Evolutionary conservation across 192 early-diverging fungal species (phyloP), one percentile per base, ranked within the genome.

Genomic region (Obelidium mucronatum): DNA sequence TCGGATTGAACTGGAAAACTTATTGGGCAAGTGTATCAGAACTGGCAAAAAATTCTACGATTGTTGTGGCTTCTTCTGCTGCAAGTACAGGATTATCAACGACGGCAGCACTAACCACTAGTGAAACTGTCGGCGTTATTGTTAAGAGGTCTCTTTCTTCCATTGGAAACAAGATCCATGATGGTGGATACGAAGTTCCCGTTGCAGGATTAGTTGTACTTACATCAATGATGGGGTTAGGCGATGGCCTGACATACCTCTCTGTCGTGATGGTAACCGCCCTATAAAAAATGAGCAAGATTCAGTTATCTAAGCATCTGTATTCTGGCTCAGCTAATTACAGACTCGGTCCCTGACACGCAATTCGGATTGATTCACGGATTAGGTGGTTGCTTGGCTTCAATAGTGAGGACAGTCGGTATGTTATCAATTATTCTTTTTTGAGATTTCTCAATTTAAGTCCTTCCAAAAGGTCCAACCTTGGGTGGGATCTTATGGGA

Each of bases 281-380:
- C n/a, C n/a, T n/a, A n/a, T n/a, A n/a, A n/a, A n/a, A n/a, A n/a
- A n/a, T n/a, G n/a, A n/a, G n/a, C n/a, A n/a, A n/a, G n/a, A n/a
- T n/a, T 17, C 33, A 11, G 33, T 28, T 17, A 15, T 35, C 17
- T 31, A 31, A 28, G 6, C 63, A 37, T 37, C 39, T 37, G 11
- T 65, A 11, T 65, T 65, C 8, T n/a, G n/a, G n/a, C n/a, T 13
- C 33, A 65, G 63, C 55, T 74, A 26, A 56, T 84, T 31, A 84
- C 83, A 0, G 78, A 81, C 44, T 69, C 76, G 6, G 83, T 84
- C 1, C 53, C 68, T 4, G 52, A 62, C 0, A 55, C 61, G n/a
- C 75, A 80, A 31, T 79, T 71, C 65, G 83, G 83, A 1, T 39
- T 80, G 40, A 61, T 84, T 2, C 83, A 84, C 40, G 83, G 83